phyloP scores from a whole-genome alignment of 2,329 filamentous ascomycete species.

The Pyricularia pennisetigena region DNA sequence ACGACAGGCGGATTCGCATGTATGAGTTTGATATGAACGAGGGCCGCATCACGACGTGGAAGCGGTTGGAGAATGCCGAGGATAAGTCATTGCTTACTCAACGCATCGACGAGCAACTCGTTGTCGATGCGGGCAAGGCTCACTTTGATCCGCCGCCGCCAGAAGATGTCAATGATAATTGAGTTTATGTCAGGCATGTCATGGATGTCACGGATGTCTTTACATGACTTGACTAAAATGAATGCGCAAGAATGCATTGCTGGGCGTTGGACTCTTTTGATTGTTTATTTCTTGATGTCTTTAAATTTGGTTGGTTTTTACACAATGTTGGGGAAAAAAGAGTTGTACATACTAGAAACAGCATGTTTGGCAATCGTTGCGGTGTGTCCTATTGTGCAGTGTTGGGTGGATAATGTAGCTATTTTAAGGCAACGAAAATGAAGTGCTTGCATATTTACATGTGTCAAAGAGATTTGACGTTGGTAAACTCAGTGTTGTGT shows the following conservation, averaged over 20 bases:
- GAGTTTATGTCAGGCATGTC: neutral
- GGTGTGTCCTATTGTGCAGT: neutral
- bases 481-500: neutral
- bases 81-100: conserved; percentile 27
- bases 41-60: conserved; percentile 84
- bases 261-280: conserved; percentile 7
- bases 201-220: neutral
- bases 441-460: neutral
- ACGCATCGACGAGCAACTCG: conserved; percentile 51
- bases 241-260: neutral
- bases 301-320: neutral
- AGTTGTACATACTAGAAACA: neutral
- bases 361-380: neutral
- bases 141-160: neutral
- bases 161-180: conserved; percentile 12
- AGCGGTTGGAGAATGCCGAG: conserved; percentile 66
- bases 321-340: neutral
- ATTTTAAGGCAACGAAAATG: too few species aligned
- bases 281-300: conserved; percentile 1
- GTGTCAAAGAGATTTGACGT: neutral
- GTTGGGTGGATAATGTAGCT: too few species aligned
- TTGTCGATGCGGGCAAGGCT: conserved; percentile 51
- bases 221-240: conserved; percentile 4
- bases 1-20: conserved; percentile 71
- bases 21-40: conserved; percentile 93